Evolutionary conservation across 2,329 filamentous ascomycete genomes (phyloP).

Genomic region (Incumbomyces lentus): DNA sequence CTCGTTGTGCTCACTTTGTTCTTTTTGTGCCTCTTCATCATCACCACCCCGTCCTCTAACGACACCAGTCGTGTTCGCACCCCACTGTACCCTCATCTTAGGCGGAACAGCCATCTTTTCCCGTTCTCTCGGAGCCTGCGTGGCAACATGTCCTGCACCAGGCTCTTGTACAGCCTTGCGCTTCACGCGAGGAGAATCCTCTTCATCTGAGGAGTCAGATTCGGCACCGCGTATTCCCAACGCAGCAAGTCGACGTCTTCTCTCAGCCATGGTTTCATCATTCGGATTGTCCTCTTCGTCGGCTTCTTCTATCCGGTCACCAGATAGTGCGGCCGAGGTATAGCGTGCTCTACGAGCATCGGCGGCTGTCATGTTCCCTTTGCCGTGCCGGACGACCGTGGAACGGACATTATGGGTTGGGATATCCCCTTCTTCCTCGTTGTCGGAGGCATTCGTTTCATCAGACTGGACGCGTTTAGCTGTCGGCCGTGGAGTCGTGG

Average conservation of each 20-base stretch:
- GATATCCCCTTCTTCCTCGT: constrained; percentile 11
- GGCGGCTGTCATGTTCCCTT: constrained; percentile 25
- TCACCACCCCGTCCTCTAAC: constrained; percentile 22
- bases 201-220: constrained; percentile 22
- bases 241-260: constrained; percentile 36
- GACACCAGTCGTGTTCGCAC: constrained; percentile 25
- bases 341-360: constrained; percentile 30
- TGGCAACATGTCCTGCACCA: constrained; percentile 4
- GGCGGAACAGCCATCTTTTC: constrained; percentile 21
- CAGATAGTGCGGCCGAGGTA: constrained; percentile 19
- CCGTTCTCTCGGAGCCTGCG: not conserved
- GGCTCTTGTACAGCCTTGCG: constrained; percentile 18
- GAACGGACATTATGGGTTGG: constrained; percentile 29
- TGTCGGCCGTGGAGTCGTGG: not conserved
- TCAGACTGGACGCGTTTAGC: not conserved
- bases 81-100: constrained; percentile 29
- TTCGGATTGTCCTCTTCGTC: constrained; percentile 25
- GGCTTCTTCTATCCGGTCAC: constrained; percentile 6
- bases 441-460: not conserved
- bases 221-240: constrained; percentile 24
- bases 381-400: constrained; percentile 29
- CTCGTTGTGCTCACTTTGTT: not conserved
- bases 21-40: constrained; percentile 4
- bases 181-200: constrained; percentile 17
- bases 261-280: constrained; percentile 36